Conservation (phyloP, 192 early-diverging fungal species). For the Umbelopsis sp. region DNA sequence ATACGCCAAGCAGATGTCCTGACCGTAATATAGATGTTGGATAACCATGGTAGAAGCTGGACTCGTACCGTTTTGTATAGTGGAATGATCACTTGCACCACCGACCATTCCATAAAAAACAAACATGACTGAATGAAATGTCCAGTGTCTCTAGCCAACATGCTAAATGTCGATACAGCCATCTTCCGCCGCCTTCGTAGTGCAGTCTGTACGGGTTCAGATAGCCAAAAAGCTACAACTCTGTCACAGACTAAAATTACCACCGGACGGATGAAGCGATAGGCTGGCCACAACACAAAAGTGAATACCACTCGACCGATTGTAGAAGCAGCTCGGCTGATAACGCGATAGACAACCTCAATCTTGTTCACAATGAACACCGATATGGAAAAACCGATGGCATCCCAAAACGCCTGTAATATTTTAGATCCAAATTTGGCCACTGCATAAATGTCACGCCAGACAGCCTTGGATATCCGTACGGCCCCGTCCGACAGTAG, state of each 20-base stretch:
- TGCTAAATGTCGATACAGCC: not conserved
- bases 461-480: not conserved
- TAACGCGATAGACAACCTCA: not conserved
- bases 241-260: too few species aligned
- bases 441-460: not conserved
- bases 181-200: not conserved
- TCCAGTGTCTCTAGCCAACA: not conserved
- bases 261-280: too few species aligned
- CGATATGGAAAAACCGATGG: not conserved
- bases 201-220: not conserved
- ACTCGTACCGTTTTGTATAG: not conserved
- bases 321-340: not conserved
- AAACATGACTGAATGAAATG: not conserved
- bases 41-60: constrained; percentile 1
- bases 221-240: not conserved
- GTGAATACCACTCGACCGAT: not conserved
- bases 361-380: constrained; percentile 6
- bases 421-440: not conserved
- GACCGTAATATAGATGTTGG: not conserved
- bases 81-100: not conserved
- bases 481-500: not conserved
- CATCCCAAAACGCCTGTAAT: not conserved
- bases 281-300: not conserved
- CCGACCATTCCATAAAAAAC: not conserved
- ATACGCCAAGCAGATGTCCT: not conserved